Evolutionary conservation across 306 rosid species (phyloP).

Genomic region (Quercus robur): DNA sequence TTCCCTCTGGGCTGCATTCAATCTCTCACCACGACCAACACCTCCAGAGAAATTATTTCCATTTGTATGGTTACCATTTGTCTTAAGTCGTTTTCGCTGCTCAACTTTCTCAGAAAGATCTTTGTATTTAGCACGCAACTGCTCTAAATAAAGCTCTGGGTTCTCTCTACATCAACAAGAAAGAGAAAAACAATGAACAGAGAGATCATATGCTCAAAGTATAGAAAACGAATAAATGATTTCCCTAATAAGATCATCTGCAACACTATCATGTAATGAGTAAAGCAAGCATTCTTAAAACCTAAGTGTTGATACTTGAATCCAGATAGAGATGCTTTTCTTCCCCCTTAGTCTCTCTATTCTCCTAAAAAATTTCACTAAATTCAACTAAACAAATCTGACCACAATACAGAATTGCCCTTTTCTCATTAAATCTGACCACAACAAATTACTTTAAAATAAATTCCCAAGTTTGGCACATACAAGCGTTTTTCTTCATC

Average conservation of each 20-base stretch:
- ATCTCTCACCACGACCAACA: conserved; percentile 90
- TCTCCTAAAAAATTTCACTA: neutral
- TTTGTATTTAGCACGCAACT: conserved; percentile 65
- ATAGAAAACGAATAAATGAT: conserved; percentile 1
- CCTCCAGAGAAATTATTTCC: conserved; percentile 64
- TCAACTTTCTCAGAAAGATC: conserved; percentile 75
- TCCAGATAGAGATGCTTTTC: neutral
- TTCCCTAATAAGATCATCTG: conserved; percentile 1
- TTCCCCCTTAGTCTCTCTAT: neutral
- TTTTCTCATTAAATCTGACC: conserved; percentile 2
- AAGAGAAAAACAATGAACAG: conserved; percentile 9
- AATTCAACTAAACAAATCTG: neutral
- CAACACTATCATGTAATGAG: conserved; percentile 13
- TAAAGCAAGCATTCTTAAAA: conserved; percentile 10
- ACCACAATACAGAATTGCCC: neutral
- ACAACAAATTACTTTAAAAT: neutral
- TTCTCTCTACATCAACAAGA: conserved; percentile 54
- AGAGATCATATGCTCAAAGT: neutral
- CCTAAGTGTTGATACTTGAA: neutral
- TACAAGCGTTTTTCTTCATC: conserved; percentile 82
- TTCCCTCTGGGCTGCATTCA: conserved; percentile 92
- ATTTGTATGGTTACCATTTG: conserved; percentile 56
- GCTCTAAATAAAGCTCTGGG: conserved; percentile 83
- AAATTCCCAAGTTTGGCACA: conserved; percentile 22
- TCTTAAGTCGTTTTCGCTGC: conserved; percentile 66